Evolutionary conservation across 345 rosid species (phyloP).

Genomic region (Eucalyptus pauciflora): DNA sequence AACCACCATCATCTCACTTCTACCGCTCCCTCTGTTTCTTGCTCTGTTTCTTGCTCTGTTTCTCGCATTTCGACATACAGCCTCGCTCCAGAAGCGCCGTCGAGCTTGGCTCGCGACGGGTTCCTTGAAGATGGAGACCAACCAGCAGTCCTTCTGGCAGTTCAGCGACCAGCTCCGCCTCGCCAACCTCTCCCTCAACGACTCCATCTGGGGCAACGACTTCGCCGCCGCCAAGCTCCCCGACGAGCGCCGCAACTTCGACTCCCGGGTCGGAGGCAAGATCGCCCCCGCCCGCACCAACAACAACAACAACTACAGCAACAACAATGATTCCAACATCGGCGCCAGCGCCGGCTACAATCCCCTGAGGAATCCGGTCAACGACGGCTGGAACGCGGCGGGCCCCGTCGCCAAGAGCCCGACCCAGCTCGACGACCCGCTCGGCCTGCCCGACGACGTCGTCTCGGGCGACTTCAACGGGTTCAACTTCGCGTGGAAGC

Average conservation of each 20-base stretch:
- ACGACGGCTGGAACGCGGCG: not conserved
- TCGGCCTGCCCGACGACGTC: not conserved
- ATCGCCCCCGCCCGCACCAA: not conserved
- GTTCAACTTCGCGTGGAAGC: constrained; percentile 15
- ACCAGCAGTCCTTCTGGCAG: constrained; percentile 88
- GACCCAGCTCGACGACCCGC: not conserved
- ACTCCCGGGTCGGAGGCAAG: constrained; percentile 46
- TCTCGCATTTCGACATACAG: not conserved
- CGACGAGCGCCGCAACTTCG: constrained; percentile 67
- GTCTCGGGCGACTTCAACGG: not conserved
- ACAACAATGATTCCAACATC: not conserved
- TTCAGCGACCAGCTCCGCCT: constrained; percentile 95
- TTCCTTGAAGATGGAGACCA: constrained; percentile 46
- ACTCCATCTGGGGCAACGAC: constrained; percentile 82
- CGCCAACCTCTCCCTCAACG: constrained; percentile 69
- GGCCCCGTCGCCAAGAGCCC: not conserved
- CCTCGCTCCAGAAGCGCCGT: not conserved
- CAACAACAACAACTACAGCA: not conserved
- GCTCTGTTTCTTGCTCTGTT: not conserved
- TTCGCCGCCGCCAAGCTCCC: constrained; percentile 31
- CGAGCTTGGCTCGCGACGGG: not conserved
- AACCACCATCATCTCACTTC: not conserved
- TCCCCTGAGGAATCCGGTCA: not conserved
- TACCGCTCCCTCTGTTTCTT: not conserved
- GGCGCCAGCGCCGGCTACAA: not conserved